Conservation (phyloP, 2,329 filamentous ascomycete genomes). For the Diplocarpon mali region DNA sequence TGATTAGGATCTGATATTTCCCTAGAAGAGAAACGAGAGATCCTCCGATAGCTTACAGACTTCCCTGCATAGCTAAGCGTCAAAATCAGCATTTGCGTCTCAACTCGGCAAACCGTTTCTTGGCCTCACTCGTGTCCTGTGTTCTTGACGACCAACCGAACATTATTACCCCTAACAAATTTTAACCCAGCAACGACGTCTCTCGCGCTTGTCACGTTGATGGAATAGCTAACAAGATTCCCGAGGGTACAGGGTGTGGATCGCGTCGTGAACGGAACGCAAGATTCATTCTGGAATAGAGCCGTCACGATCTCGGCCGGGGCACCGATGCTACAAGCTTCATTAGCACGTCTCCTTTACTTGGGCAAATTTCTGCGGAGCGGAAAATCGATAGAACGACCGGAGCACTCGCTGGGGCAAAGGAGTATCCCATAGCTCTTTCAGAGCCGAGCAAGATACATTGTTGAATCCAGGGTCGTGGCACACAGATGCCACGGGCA, state of each 20-base stretch:
- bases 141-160: slow-evolving; percentile 30
- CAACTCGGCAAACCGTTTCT: no score
- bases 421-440: slow-evolving; percentile 1
- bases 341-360: no score
- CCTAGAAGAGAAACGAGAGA: no score
- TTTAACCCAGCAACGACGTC: slow-evolving; percentile 17
- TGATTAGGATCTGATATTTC: no score
- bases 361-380: no score
- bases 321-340: slow-evolving; percentile 23
- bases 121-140: slow-evolving; percentile 32
- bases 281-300: slow-evolving; percentile 28
- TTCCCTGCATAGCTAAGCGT: slow-evolving; percentile 37
- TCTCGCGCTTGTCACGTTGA: slow-evolving; percentile 12
- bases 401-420: neutral
- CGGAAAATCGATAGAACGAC: no score
- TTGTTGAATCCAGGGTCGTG: slow-evolving; percentile 6
- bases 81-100: no score
- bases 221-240: slow-evolving; percentile 9
- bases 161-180: slow-evolving; percentile 26
- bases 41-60: no score
- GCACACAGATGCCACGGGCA: slow-evolving; percentile 9
- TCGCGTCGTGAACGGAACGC: slow-evolving; percentile 24
- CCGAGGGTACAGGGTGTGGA: slow-evolving; percentile 26
- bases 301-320: slow-evolving; percentile 30
- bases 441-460: slow-evolving; percentile 4